These are phyloP conservation scores for Hemisphaericaspora xylanilytica DNA, from an alignment of 1,139 yeast species.

Conservation along the genomic window DNA sequence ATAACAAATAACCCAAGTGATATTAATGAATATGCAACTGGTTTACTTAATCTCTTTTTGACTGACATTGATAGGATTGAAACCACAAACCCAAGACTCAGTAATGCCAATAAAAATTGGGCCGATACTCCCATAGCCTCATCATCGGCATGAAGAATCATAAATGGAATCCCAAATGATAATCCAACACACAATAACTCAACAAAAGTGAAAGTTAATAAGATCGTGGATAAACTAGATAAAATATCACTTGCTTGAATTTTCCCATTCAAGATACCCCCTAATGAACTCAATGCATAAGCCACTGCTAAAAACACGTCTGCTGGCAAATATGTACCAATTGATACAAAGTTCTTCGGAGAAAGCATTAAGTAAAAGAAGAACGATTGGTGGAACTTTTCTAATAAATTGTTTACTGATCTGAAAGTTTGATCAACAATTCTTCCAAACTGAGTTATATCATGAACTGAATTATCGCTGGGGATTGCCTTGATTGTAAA, in stretches of 20 bases:
- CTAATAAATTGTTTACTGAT: constrained; percentile 86
- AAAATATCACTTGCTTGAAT: constrained; percentile 24
- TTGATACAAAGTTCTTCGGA: constrained; percentile 80
- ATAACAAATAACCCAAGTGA: constrained; percentile 54
- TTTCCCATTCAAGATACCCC: constrained; percentile 51
- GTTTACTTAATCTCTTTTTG: constrained; percentile 16
- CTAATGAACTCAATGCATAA: constrained; percentile 69
- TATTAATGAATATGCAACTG: constrained; percentile 30
- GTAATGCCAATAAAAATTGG: constrained; percentile 19
- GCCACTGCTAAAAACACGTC: constrained; percentile 72
- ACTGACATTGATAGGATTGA: constrained; percentile 16
- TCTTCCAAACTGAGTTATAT: constrained; percentile 90
- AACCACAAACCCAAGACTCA: constrained; percentile 17
- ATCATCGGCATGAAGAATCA: constrained; percentile 13
- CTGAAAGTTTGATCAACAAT: constrained; percentile 83
- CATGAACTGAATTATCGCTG: constrained; percentile 46
- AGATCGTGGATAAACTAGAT: constrained; percentile 24
- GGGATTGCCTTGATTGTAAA: constrained; percentile 73
- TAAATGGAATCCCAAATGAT: constrained; percentile 28
- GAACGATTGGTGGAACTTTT: constrained; percentile 95
- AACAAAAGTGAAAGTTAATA: constrained; percentile 33
- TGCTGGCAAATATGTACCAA: constrained; percentile 89
- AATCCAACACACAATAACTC: constrained; percentile 32
- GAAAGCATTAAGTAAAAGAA: constrained; percentile 85
- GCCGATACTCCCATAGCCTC: constrained; percentile 16